Percentiles rank a stretch among this genome's conserved stretches.
These are phyloP conservation scores for Umbelopsis ramanniana DNA, from an alignment of 192 early-diverging fungal species.

Conservation along the genomic window DNA sequence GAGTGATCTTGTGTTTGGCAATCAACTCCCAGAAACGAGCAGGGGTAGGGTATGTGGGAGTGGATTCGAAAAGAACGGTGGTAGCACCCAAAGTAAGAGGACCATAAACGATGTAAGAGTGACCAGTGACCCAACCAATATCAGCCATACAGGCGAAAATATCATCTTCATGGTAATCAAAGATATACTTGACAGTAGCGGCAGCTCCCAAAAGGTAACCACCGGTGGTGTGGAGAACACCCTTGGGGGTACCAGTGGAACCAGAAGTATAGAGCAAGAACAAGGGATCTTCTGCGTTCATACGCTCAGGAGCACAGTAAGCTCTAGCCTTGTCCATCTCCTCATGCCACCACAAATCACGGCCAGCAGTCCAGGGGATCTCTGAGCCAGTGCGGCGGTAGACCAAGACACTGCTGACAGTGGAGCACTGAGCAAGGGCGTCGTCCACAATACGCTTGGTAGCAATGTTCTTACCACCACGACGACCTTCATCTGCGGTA, in stretches of 20 bases:
- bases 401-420: conserved; percentile 85
- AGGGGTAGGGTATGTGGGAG: conserved; percentile 90
- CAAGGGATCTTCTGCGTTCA: conserved; percentile 91
- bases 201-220: conserved; percentile 95
- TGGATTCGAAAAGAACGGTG: conserved; percentile 92
- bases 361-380: conserved; percentile 73
- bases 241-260: conserved; percentile 89
- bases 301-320: conserved; percentile 84
- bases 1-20: conserved; percentile 90
- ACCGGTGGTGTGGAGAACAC: conserved; percentile 92
- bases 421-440: conserved; percentile 77
- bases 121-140: conserved; percentile 90
- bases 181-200: conserved; percentile 87
- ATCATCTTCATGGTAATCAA: conserved; percentile 91
- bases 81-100: conserved; percentile 86
- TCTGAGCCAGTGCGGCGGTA: conserved; percentile 87
- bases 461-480: conserved; percentile 87
- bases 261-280: conserved; percentile 97
- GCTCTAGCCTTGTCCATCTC: conserved; percentile 81
- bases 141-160: conserved; percentile 95
- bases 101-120: conserved; percentile 93
- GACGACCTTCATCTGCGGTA: conserved; percentile 93
- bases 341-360: conserved; percentile 97
- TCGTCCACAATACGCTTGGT: conserved; percentile 95
- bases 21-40: conserved; percentile 84